A percentile compares a stretch with the other conserved stretches of the same genome.
These are phyloP conservation scores for Lactarius deliciosus DNA, from an alignment of 768 basidiomycete genomes.

Conservation along the genomic window DNA sequence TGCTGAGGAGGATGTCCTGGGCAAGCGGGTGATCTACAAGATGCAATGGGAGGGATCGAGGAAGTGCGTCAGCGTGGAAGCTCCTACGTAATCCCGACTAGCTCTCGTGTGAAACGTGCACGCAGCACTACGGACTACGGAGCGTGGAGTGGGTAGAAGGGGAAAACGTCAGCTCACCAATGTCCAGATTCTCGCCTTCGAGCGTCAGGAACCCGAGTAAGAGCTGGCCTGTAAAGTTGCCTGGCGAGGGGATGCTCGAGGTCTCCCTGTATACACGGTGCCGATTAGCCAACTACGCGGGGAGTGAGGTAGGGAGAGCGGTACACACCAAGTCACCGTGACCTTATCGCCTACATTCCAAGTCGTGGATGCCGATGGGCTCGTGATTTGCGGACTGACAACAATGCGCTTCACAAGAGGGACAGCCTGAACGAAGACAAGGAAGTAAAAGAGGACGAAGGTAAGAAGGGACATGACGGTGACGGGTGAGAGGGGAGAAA, in stretches of 20 bases:
- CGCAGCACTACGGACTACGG: neutral
- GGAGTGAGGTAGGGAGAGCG: neutral
- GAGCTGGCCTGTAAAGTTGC: slow-evolving; percentile 42
- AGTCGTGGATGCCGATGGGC: slow-evolving; percentile 34
- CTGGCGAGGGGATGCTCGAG: slow-evolving; percentile 41
- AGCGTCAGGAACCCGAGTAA: slow-evolving; percentile 45
- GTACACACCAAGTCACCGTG: slow-evolving; percentile 43
- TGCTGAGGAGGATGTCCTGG: slow-evolving; percentile 39
- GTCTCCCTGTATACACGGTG: slow-evolving; percentile 26
- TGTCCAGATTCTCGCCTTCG: slow-evolving; percentile 44
- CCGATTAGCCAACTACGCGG: neutral
- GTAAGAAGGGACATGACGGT: slow-evolving; percentile 13
- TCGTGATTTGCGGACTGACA: slow-evolving; percentile 40
- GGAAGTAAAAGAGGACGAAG: neutral
- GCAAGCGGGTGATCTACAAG: slow-evolving; percentile 38
- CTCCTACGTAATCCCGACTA: neutral
- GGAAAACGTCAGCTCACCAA: slow-evolving; percentile 40
- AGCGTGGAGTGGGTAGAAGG: neutral
- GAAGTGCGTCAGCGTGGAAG: slow-evolving; percentile 10
- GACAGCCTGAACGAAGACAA: slow-evolving; percentile 5
- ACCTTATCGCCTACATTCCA: slow-evolving; percentile 43
- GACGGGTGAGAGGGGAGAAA: neutral
- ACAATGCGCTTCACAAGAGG: slow-evolving; percentile 14
- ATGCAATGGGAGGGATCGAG: neutral
- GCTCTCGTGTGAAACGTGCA: neutral